Percentiles rank a stretch among this genome's conserved stretches.
phyloP scores from a whole-genome alignment of 2,329 filamentous ascomycete genomes.

The Alternaria conjuncta region DNA sequence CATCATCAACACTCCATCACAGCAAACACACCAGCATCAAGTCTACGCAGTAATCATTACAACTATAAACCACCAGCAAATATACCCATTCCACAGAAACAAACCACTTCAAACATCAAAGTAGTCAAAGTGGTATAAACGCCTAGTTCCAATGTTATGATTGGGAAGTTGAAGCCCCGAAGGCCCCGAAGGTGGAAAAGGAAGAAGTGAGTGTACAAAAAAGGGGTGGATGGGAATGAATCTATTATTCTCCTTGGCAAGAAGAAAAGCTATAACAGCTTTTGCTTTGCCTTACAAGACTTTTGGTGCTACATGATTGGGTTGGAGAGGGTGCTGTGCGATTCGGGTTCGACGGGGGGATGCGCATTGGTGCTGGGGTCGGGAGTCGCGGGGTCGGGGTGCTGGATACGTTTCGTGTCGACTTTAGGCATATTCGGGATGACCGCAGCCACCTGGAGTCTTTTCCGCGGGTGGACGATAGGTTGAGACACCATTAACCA shows the following conservation, averaged over 20 bases:
- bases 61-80: slow-evolving; percentile 21
- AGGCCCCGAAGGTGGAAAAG: neutral
- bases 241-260: slow-evolving; percentile 36
- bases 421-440: neutral
- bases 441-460: slow-evolving; percentile 2
- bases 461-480: neutral
- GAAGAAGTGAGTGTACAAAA: slow-evolving; percentile 14
- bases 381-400: slow-evolving; percentile 15
- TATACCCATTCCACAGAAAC: slow-evolving; percentile 7
- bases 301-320: slow-evolving; percentile 43
- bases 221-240: slow-evolving; percentile 16
- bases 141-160: neutral
- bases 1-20: neutral
- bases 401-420: slow-evolving; percentile 1
- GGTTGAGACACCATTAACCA: neutral
- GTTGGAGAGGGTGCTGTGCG: slow-evolving; percentile 37
- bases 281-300: slow-evolving; percentile 35
- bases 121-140: slow-evolving; percentile 12
- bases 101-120: neutral
- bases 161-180: neutral
- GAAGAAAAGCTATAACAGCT: slow-evolving; percentile 10
- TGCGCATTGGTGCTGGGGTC: slow-evolving; percentile 12
- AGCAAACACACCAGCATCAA: neutral
- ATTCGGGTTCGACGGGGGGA: slow-evolving; percentile 18
- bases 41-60: slow-evolving; percentile 20